Base-by-base conservation (phyloP, 1,139 yeast genomes). In the Keqinozyma sinolaborantium region DNA sequence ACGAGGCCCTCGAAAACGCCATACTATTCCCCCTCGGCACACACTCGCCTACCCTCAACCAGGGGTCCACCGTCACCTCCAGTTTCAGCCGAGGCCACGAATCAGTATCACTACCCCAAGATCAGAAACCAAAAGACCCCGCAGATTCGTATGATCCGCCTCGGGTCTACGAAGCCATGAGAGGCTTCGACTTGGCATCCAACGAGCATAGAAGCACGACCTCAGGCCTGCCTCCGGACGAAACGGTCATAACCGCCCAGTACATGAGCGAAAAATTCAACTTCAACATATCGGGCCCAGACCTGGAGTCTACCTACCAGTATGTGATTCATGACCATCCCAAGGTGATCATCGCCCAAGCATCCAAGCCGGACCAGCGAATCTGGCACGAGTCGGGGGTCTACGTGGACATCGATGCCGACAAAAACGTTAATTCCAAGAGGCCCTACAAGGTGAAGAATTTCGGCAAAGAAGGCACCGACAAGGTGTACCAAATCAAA, bases 361-460 rank as follows among this genome's bases (percentile, higher is more conserved):
- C 48, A 13, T 35, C 45, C n/a, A 42, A 10, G 9, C 7, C 46
- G 10, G 60, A 53, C 29, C 44, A 42, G 19, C 36, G 48, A 11
- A 44, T 48, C 18, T 58, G 56, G 50, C 60, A 55, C 34, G 60
- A 55, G 25, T 48, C 58, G 2, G 64, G 63, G 1, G 56, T 56
- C 3, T 52, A 48, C 27, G 48, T 56, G 19, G 48, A 47, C 24
- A 4, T 6, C 14, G 6, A n/a, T n/a, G 27, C 29, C 11, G 25
- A 25, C 19, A 21, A 30, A 16, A 14, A 14, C 19, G 14, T 14
- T 12, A 21, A 20, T 16, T 16, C 20, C n/a, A 30, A 30, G 19
- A 29, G 33, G 23, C 28, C 43, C 4, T 42, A 38, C 33, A 45
- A 45, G 30, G 34, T 16, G n/a, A 29, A 30, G 21, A 7, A 18